A percentile compares a stretch with the other conserved stretches of the same genome.
These are phyloP conservation scores for Haematococcus sp. DNA, from an alignment of 139 green algal species.

Conservation along the genomic window DNA sequence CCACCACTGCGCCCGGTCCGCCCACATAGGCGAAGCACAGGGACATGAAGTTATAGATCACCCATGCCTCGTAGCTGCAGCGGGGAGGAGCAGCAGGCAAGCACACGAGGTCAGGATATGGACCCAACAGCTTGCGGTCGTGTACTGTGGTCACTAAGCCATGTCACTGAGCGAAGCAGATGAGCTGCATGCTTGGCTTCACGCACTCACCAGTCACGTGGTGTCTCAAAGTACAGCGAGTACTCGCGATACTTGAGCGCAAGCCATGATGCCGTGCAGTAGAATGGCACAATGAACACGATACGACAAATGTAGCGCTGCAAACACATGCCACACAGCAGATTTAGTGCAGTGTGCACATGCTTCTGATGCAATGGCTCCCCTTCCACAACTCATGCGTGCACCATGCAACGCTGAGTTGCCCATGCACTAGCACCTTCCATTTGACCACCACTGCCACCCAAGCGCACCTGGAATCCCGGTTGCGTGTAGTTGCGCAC, in stretches of 20 bases:
- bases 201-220: slow-evolving; percentile 78
- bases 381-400: neutral
- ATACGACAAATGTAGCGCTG: slow-evolving; percentile 97
- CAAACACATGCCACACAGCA: neutral
- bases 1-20: slow-evolving; percentile 87
- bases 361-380: neutral
- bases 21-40: slow-evolving; percentile 95
- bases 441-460: neutral
- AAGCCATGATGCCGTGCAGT: slow-evolving; percentile 77
- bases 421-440: neutral
- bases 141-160: too few relatives aligned
- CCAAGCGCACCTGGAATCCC: slow-evolving; percentile 68
- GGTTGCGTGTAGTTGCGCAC: slow-evolving; percentile 91
- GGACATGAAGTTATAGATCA: slow-evolving; percentile 97
- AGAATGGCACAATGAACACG: slow-evolving; percentile 96
- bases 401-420: neutral
- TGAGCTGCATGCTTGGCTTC: too few relatives aligned
- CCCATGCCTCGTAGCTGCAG: slow-evolving; percentile 90
- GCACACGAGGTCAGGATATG: neutral
- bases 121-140: neutral
- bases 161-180: too few relatives aligned
- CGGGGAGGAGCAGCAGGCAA: neutral
- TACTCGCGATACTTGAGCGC: slow-evolving; percentile 67
- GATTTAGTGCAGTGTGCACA: neutral
- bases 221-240: slow-evolving; percentile 88